Evolutionary conservation across 352 stramenopile genomes (phyloP).

Genomic region (Pythium diclinum): DNA sequence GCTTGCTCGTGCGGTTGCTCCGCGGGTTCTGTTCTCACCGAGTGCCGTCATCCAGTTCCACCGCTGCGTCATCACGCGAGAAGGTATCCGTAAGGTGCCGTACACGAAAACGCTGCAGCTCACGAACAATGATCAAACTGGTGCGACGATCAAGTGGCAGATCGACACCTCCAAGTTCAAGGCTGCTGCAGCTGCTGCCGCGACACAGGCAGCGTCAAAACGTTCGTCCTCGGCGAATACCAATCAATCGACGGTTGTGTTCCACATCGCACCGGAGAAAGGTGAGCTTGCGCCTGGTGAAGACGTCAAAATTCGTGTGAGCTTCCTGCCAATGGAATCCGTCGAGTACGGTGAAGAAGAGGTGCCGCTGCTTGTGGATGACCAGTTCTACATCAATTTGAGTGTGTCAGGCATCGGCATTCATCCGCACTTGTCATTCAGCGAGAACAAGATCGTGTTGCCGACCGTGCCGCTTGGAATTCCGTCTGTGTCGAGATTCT

Average conservation of each 20-base stretch:
- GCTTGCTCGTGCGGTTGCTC: conserved; percentile 45
- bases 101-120: conserved; percentile 81
- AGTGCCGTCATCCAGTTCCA: conserved; percentile 77
- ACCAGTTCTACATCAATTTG: conserved; percentile 81
- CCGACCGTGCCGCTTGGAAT: conserved; percentile 89
- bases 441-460: conserved; percentile 75
- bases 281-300: conserved; percentile 81
- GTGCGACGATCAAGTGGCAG: conserved; percentile 62
- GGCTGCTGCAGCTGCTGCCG: conserved; percentile 17
- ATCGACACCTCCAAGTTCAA: conserved; percentile 62
- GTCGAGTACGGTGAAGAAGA: conserved; percentile 79
- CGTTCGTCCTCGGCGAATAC: conserved; percentile 27
- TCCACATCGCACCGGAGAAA: conserved; percentile 75
- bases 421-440: conserved; percentile 91
- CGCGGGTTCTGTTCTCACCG: conserved; percentile 68
- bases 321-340: conserved; percentile 79
- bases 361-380: conserved; percentile 65
- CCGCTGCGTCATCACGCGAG: conserved; percentile 78
- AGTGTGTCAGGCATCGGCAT: conserved; percentile 80
- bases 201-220: conserved; percentile 21
- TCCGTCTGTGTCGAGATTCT: conserved; percentile 54
- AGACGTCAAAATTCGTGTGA: conserved; percentile 75
- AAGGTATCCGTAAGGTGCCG: conserved; percentile 83
- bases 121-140: conserved; percentile 59
- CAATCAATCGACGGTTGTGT: conserved; percentile 52